Evolutionary conservation across 2,329 filamentous ascomycete genomes (phyloP), one percentile per base, ranked within the genome.

Genomic region (Cercospora zeae-maydis): DNA sequence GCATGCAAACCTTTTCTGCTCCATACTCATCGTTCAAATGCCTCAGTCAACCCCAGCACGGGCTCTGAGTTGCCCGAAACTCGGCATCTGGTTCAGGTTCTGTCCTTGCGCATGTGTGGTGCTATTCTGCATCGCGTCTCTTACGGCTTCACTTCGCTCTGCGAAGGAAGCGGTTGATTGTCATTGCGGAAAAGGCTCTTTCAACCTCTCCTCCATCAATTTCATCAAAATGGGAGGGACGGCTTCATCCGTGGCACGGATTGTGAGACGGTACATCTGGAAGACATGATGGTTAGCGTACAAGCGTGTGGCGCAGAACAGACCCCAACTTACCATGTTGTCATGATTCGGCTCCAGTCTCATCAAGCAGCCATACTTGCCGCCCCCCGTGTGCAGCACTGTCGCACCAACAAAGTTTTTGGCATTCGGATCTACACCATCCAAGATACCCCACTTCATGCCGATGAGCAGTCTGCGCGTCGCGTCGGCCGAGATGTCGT

Each of bases 381-480:
- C 93, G 10, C 86, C 88, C 69, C 90, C 87, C 57, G 88, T 96
- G 80, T 91, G 93, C 78, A 90, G 79, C 71, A 93, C 95, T 76
- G 90, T 92, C 0, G 91, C 91, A 14, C 93, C 95, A 13, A 99
- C 95, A 72, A 97, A 87, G 71, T 99, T 99, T 82, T 91, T 96
- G 45, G 84, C 81, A 75, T 98, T 99, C 4, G 92, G 92, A 77
- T 99, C 95, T 19, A 99, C 92, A 19, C 86, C 86, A 56, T 90
- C 86, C 58, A 99, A 78, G 14, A 98, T 80, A 6, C 91, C 91
- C 93, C 92, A 98, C 70, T 90, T 86, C 79, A 98, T 96, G 0
- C 92, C 92, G 67, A 91, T 84, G 0, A 97, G 86, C 2, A 88
- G 85, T 68, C 83, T 85, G 55, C 87, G 81, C 49, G 96, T 88